A percentile compares a stretch with the other conserved stretches of the same genome.
phyloP scores from a whole-genome alignment of 2,329 filamentous ascomycete species.

The Fusarium sp. region DNA sequence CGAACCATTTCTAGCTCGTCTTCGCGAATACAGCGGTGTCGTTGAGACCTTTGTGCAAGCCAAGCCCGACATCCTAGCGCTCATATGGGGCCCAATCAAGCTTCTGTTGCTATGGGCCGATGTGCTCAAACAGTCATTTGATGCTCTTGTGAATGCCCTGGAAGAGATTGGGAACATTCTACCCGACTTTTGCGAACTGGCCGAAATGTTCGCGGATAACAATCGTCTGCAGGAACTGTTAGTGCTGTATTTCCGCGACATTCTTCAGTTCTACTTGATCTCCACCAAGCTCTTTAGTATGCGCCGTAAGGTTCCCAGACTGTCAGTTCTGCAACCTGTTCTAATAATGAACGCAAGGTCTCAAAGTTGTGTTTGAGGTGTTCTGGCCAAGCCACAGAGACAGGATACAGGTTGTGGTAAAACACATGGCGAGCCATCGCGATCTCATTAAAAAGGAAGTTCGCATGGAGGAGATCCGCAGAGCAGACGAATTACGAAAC shows the following conservation, averaged over 20 bases:
- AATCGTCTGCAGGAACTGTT: not conserved
- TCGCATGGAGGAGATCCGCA: conserved; percentile 3
- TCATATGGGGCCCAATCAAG: conserved; percentile 32
- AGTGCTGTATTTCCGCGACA: conserved; percentile 22
- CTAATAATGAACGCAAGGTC: not conserved
- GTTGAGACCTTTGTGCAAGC: conserved; percentile 21
- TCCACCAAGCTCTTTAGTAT: conserved; percentile 10
- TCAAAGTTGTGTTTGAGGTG: not conserved
- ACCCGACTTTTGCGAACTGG: conserved; percentile 8
- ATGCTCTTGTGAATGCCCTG: not conserved
- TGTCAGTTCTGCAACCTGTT: accelerated
- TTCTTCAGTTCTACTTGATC: conserved; percentile 23
- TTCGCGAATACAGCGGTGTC: not conserved
- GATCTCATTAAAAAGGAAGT: conserved; percentile 1
- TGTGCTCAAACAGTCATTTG: conserved; percentile 3
- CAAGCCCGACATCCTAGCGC: conserved; percentile 17
- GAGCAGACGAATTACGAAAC: not conserved
- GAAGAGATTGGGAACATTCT: conserved; percentile 6
- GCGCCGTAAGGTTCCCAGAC: conserved; percentile 1
- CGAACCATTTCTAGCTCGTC: not conserved
- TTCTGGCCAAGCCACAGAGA: not conserved
- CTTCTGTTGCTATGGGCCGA: conserved; percentile 11
- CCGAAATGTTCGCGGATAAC: not conserved
- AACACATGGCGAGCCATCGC: not conserved
- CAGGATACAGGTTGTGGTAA: not conserved